Evolutionary conservation across 306 rosid genomes (phyloP).

Genomic region (Trifolium repens): DNA sequence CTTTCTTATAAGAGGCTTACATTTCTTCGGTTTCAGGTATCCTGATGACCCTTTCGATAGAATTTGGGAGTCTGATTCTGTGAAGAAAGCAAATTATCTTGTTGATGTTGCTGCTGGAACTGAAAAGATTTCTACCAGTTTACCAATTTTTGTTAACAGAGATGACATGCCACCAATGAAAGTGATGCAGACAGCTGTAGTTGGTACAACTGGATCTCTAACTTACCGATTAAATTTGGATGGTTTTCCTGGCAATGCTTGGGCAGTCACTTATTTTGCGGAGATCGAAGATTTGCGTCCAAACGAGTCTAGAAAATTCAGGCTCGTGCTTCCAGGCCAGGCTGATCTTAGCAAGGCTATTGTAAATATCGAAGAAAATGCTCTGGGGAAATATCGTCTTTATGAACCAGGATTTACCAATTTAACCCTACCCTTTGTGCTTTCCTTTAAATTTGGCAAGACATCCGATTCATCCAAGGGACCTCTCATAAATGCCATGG

Average conservation of each 20-base stretch:
- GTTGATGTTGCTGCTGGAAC: conserved; percentile 94
- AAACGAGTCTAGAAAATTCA: conserved; percentile 81
- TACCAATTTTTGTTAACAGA: conserved; percentile 66
- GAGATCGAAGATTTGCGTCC: conserved; percentile 87
- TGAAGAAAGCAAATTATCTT: conserved; percentile 90
- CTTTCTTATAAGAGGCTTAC: background rate
- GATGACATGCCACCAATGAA: conserved; percentile 80
- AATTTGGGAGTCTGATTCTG: conserved; percentile 90
- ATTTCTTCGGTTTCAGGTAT: conserved; percentile 63
- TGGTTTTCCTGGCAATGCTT: conserved; percentile 86
- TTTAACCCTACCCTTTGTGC: conserved; percentile 78
- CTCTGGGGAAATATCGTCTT: conserved; percentile 83
- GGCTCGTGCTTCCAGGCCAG: conserved; percentile 80
- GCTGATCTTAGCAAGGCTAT: conserved; percentile 79
- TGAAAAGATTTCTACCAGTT: conserved; percentile 71
- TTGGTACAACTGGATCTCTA: conserved; percentile 83
- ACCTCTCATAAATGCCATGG: conserved; percentile 93
- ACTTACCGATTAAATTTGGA: conserved; percentile 89
- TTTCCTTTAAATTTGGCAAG: conserved; percentile 78
- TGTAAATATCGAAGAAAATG: conserved; percentile 93
- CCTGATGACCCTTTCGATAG: conserved; percentile 96
- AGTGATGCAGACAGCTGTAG: conserved; percentile 99
- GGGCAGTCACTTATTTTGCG: conserved; percentile 90
- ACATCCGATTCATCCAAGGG: conserved; percentile 82
- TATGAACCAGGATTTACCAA: conserved; percentile 91